Base-by-base conservation (phyloP, 352 stramenopile genomes). In the Aphanomyces invadans region DNA sequence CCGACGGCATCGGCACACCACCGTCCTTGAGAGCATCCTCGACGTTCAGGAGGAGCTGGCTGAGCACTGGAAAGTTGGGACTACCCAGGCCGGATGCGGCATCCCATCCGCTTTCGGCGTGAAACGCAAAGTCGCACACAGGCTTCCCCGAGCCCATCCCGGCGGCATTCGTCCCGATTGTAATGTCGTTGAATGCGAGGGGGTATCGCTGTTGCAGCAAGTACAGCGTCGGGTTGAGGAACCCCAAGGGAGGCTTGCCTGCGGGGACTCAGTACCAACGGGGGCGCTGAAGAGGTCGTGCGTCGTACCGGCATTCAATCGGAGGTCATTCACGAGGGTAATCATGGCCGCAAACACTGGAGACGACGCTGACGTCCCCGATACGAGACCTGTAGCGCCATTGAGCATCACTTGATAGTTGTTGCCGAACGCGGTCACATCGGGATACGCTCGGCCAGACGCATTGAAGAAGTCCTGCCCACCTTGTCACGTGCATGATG, bases 171-270 rank as follows among this genome's bases (percentile, higher is more conserved):
- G 90, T 89, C 15, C 90, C 90, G 1, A 89, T 64, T 15, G 92
- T 78, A 44, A 97, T 74, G 62, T 97, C 90, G 46, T 95, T 76
- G 70, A 95, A 96, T 17, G 86, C 86, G 2, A 65, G 60, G 4
- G 75, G 69, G 31, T 87, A 61, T 17, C 68, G 68, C 21, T 90
- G 77, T 0, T 75, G 67, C 32, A 95, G 70, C 45, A 90, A 81
- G 71, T 96, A 96, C 3, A 97, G 51, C 39, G 95, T 68, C 5
- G 85, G 81, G 55, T 94, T 94, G 31, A 96, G 73, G 48, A 97
- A 97, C 0, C 90, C 90, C 3, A 97, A 74, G 5, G 84, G 73
- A 28, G 71, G 72, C 49, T 95, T 91, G 25, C 88, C 89, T 44
- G n/a, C 21, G n/a, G 7, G 15, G 36, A 42, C n/a, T n/a, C n/a